phyloP scores from a whole-genome alignment of 441 rosid species.

The Euphorbia celastroides region DNA sequence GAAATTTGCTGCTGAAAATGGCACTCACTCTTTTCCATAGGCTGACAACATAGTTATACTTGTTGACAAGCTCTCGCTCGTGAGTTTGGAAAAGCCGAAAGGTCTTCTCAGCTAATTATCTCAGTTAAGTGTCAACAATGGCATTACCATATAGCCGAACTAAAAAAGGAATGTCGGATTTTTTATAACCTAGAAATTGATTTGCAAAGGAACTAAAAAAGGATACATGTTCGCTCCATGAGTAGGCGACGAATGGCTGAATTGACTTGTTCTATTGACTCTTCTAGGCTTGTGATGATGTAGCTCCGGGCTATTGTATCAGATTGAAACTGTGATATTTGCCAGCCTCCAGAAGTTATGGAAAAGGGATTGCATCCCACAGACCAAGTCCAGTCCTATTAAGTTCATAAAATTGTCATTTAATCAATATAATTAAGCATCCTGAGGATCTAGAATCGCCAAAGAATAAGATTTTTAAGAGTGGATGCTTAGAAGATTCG shows the following conservation, averaged over 20 bases:
- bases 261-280: conserved; percentile 79
- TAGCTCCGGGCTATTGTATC: conserved; percentile 95
- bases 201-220: conserved; percentile 17
- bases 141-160: background rate
- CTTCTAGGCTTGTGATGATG: conserved; percentile 83
- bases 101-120: conserved; percentile 60
- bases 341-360: conserved; percentile 88
- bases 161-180: conserved; percentile 1
- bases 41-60: conserved; percentile 80
- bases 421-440: background rate
- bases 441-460: background rate
- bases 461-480: background rate
- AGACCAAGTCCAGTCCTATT: conserved; percentile 97
- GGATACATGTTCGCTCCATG: conserved; percentile 95
- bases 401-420: conserved; percentile 17
- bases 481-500: background rate
- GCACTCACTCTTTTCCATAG: conserved; percentile 90
- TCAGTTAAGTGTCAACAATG: conserved; percentile 44
- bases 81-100: conserved; percentile 58
- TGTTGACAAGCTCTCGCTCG: conserved; percentile 75
- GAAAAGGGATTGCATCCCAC: conserved; percentile 95
- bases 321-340: conserved; percentile 74
- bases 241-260: conserved; percentile 76
- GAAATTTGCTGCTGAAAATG: background rate
- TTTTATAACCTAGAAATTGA: conserved; percentile 1